Percentiles rank a stretch among this genome's conserved stretches.
phyloP scores from a whole-genome alignment of 192 early-diverging fungal species.

The Phycomyces blakesleeanus region DNA sequence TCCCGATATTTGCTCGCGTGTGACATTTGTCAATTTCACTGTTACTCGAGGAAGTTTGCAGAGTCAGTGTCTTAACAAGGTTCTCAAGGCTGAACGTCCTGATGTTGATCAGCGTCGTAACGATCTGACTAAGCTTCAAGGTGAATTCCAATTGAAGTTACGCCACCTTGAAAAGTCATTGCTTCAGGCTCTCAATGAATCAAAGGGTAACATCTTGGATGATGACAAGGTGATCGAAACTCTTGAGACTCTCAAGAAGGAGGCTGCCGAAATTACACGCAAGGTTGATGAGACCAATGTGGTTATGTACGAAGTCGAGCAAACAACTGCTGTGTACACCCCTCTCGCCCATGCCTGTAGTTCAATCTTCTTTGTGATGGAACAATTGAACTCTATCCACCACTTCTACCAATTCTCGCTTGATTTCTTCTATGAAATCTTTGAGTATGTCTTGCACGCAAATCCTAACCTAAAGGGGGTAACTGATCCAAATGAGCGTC shows the following conservation, averaged over 20 bases:
- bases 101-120: constrained; percentile 92
- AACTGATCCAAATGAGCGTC: constrained; percentile 64
- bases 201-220: constrained; percentile 96
- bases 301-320: constrained; percentile 93
- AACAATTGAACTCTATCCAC: constrained; percentile 83
- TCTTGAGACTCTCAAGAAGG: constrained; percentile 92
- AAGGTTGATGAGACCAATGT: constrained; percentile 93
- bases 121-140: constrained; percentile 91
- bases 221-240: constrained; percentile 93
- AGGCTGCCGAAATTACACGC: constrained; percentile 89
- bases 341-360: constrained; percentile 90
- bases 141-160: constrained; percentile 92
- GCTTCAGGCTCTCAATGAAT: constrained; percentile 88
- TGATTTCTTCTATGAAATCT: constrained; percentile 92
- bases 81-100: constrained; percentile 91
- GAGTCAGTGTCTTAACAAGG: constrained; percentile 95
- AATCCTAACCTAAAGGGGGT: constrained; percentile 63
- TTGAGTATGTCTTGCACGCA: constrained; percentile 78
- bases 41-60: constrained; percentile 94
- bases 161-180: constrained; percentile 92
- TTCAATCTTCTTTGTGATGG: constrained; percentile 95
- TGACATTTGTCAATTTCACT: constrained; percentile 99
- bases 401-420: constrained; percentile 99
- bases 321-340: constrained; percentile 84
- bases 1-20: constrained; percentile 95